Evolutionary conservation across 2,329 filamentous ascomycete species (phyloP), one percentile per base, ranked within the genome.

Genomic region (Rosellinia necatrix): DNA sequence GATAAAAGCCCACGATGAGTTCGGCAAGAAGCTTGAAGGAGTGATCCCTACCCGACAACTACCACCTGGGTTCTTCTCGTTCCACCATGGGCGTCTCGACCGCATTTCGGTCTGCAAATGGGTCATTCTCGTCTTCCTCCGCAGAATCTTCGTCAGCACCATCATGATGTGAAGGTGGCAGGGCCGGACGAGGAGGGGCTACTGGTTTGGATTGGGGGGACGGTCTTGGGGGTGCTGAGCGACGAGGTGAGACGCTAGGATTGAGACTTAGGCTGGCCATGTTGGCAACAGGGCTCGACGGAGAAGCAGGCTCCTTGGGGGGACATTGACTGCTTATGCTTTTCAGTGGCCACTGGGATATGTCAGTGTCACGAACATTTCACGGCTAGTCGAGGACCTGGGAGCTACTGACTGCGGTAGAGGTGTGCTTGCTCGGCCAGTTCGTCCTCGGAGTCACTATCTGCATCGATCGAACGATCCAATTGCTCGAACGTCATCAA

Each of bases 401-500:
- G 19, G 48, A 8, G 19, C 12, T 24, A 71, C 74, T 66, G 76
- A 85, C 83, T 84, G 63, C 82, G 77, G 64, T 87, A 88, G 19
- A 84, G 75, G 65, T 86, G 83, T 30, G 86, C 84, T 70, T 88
- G 85, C 67, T 88, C 84, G 40, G 87, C 84, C 35, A 84, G 70
- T 65, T 84, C 88, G 59, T 88, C 85, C 54, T 89, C 86, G 1
- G 85, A 88, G 71, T 89, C 86, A 63, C 85, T 88, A 68, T 89
- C 86, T 5, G 86, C 85, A 62, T 91, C 89, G 61, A 93, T 89
- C 43, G 90, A 92, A 58, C 88, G 86, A 70, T 99, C 93, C 61
- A 97, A 84, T 65, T 97, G 90, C 74, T 97, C 93, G 69, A 92
- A 99, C 0, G 92, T 90, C 84, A 96, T 96, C 54, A 99, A 81